A percentile compares a stretch with the other conserved stretches of the same genome.
Evolutionary conservation across 1,284 basidiomycete genomes (phyloP).

Genomic region (Volvariella volvacea): DNA sequence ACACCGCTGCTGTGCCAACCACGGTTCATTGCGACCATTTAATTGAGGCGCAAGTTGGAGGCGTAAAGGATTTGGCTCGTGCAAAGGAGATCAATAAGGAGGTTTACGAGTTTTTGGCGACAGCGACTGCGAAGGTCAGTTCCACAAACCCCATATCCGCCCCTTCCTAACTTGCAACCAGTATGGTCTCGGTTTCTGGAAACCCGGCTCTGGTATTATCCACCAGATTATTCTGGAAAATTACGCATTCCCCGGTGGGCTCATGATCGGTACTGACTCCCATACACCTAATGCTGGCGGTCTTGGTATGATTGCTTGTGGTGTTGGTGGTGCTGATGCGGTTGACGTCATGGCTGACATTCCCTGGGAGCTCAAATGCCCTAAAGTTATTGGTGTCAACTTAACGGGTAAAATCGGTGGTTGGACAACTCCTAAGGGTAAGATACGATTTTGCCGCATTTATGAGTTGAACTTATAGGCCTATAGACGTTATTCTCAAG

Average conservation of each 20-base stretch:
- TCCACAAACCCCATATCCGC: neutral
- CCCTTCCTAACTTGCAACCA: constrained; percentile 18
- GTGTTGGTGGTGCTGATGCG: constrained; percentile 98
- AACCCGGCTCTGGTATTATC: constrained; percentile 97
- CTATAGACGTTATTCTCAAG: constrained; percentile 88
- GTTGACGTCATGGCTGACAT: constrained; percentile 98
- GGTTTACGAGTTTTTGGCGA: constrained; percentile 99
- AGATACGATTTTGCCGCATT: neutral
- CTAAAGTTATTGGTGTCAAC: constrained; percentile 98
- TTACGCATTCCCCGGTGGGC: constrained; percentile 97
- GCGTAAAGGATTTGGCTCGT: constrained; percentile 88
- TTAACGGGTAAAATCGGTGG: constrained; percentile 92
- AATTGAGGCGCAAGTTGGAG: constrained; percentile 95
- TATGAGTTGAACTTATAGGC: constrained; percentile 5
- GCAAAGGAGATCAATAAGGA: constrained; percentile 97
- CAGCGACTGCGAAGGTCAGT: constrained; percentile 79
- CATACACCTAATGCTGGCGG: constrained; percentile 99
- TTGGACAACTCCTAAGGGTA: constrained; percentile 97
- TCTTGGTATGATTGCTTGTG: constrained; percentile 98
- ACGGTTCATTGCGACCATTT: constrained; percentile 99
- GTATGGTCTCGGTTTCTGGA: constrained; percentile 99
- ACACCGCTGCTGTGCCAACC: constrained; percentile 94
- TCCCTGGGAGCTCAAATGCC: constrained; percentile 99
- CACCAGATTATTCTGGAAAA: constrained; percentile 98
- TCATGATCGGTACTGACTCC: constrained; percentile 99